A percentile compares a stretch with the other conserved stretches of the same genome.
Conservation (phyloP, 306 rosid genomes). For the Citrullus amarus region DNA sequence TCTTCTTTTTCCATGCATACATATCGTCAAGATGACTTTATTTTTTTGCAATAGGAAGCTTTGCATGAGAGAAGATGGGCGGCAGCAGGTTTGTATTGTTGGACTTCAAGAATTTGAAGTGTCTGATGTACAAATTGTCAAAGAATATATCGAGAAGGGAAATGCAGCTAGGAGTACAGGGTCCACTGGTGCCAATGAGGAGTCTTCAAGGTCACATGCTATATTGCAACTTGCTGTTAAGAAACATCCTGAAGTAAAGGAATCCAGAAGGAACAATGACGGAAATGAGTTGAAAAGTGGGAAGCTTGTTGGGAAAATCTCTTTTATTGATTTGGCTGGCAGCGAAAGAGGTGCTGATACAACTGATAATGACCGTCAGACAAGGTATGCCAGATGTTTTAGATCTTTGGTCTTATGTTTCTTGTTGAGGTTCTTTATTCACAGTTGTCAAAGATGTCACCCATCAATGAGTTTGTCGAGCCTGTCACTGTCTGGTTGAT, state of each 20-base stretch:
- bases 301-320: conserved; percentile 89
- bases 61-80: conserved; percentile 97
- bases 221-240: conserved; percentile 81
- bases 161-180: conserved; percentile 96
- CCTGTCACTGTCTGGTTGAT: neutral
- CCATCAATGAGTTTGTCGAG: neutral
- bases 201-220: conserved; percentile 98
- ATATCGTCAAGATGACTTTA: neutral
- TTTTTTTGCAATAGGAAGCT: conserved; percentile 56
- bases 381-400: conserved; percentile 39
- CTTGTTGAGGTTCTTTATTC: neutral
- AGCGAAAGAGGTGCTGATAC: conserved; percentile 99
- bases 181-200: conserved; percentile 98
- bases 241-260: conserved; percentile 79
- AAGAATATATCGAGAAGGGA: conserved; percentile 89
- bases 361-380: conserved; percentile 96
- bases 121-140: conserved; percentile 84
- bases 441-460: neutral
- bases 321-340: conserved; percentile 98
- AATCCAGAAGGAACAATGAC: conserved; percentile 60
- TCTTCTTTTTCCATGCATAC: neutral
- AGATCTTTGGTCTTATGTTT: neutral
- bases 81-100: conserved; percentile 98
- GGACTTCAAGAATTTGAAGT: conserved; percentile 99
- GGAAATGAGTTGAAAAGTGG: conserved; percentile 71